These are phyloP conservation scores for Phytophthora foliorum DNA, from an alignment of 352 stramenopile genomes.

Conservation along the genomic window DNA sequence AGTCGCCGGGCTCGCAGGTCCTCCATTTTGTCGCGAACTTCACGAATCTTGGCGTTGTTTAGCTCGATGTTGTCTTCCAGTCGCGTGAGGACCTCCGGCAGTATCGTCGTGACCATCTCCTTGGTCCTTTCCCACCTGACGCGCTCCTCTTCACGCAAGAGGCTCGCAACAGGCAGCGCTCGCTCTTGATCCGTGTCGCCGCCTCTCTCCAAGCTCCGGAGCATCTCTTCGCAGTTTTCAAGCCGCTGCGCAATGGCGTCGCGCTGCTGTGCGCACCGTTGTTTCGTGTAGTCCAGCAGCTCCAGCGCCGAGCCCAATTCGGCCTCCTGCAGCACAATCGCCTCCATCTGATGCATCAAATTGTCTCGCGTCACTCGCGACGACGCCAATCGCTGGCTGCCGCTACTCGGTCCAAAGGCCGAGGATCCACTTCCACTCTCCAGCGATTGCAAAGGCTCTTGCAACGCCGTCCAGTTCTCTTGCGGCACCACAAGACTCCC, in stretches of 20 bases:
- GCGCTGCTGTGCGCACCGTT: slow-evolving; percentile 53
- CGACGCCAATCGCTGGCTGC: slow-evolving; percentile 43
- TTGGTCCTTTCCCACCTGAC: slow-evolving; percentile 57
- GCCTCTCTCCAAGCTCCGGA: slow-evolving; percentile 39
- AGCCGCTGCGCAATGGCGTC: slow-evolving; percentile 61
- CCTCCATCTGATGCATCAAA: slow-evolving; percentile 70
- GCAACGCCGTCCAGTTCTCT: slow-evolving; percentile 39
- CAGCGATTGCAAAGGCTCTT: slow-evolving; percentile 37
- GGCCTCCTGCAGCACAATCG: slow-evolving; percentile 68
- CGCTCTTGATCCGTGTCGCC: slow-evolving; percentile 4
- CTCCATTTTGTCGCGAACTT: slow-evolving; percentile 71
- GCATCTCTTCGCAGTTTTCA: slow-evolving; percentile 50
- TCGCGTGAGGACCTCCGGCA: slow-evolving; percentile 59
- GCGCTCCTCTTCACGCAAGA: slow-evolving; percentile 48
- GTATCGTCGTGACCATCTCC: slow-evolving; percentile 58
- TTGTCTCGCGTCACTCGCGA: slow-evolving; percentile 60
- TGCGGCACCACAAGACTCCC: slow-evolving; percentile 59
- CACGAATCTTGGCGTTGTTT: slow-evolving; percentile 67
- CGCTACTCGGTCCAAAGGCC: not conserved
- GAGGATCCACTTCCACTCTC: not conserved
- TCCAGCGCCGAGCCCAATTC: slow-evolving; percentile 69
- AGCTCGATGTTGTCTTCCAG: slow-evolving; percentile 75
- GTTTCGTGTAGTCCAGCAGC: slow-evolving; percentile 64
- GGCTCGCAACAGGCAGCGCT: slow-evolving; percentile 15
- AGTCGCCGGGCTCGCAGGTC: slow-evolving; percentile 59